Evolutionary conservation across 179 eudicot genomes (phyloP).

Genomic region (Sideroxylon spinosum): DNA sequence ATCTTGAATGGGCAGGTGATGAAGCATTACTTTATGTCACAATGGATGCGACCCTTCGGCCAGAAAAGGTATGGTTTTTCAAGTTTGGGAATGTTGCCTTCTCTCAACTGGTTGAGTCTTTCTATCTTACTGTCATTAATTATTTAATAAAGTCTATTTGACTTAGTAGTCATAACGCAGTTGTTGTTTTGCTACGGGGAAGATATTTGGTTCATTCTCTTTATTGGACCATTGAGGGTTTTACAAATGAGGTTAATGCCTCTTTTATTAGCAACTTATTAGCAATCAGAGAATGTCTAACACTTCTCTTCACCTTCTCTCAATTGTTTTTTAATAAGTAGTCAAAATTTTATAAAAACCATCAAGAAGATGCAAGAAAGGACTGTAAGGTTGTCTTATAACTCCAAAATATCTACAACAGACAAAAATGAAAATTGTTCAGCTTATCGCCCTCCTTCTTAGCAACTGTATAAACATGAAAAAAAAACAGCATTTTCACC

Average conservation of each 20-base stretch:
- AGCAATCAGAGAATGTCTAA: neutral
- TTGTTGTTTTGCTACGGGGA: neutral
- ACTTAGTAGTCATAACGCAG: no score
- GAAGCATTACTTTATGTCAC: slow-evolving; percentile 67
- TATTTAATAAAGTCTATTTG: neutral
- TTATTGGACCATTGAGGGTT: neutral
- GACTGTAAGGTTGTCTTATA: no score
- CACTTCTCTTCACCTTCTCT: neutral
- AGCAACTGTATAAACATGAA: no score
- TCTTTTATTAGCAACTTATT: neutral
- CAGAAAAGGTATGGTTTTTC: slow-evolving; percentile 61
- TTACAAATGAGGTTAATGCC: neutral
- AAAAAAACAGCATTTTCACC: no score
- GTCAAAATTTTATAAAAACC: neutral
- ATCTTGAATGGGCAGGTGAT: slow-evolving; percentile 85
- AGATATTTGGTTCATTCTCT: neutral
- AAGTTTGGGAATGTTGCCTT: neutral
- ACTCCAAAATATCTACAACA: no score
- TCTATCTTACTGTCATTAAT: neutral
- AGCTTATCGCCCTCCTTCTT: no score
- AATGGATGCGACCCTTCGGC: slow-evolving; percentile 78
- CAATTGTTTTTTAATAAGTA: neutral
- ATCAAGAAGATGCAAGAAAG: no score
- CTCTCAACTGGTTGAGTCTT: neutral
- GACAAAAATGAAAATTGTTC: no score